Conservation (phyloP, 306 rosid genomes). For the Lathyrus sativus region DNA sequence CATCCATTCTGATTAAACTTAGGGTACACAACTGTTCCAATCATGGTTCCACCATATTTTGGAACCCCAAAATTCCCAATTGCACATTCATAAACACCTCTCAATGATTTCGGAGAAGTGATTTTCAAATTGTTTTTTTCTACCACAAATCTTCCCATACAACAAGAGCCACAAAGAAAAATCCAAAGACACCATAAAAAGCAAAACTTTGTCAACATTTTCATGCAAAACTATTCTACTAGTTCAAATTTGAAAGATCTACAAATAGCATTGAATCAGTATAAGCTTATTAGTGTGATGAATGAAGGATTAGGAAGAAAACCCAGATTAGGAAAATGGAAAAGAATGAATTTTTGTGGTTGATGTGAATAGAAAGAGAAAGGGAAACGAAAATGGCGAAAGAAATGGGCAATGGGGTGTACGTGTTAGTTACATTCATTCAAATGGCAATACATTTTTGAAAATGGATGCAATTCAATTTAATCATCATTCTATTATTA, state of each 20-base stretch:
- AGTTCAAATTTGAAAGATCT: slow-evolving; percentile 31
- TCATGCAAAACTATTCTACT: slow-evolving; percentile 13
- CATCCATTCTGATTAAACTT: slow-evolving; percentile 77
- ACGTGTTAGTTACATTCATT: slow-evolving; percentile 41
- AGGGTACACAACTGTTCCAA: slow-evolving; percentile 75
- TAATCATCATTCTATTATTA: not conserved
- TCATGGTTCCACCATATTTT: slow-evolving; percentile 88
- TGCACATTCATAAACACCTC: slow-evolving; percentile 82
- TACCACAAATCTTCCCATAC: slow-evolving; percentile 79
- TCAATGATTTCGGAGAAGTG: slow-evolving; percentile 65
- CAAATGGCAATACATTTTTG: slow-evolving; percentile 10
- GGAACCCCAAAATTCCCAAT: slow-evolving; percentile 98
- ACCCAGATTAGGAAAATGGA: slow-evolving; percentile 38
- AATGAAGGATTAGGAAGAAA: slow-evolving; percentile 13
- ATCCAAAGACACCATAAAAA: slow-evolving; percentile 54
- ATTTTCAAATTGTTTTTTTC: slow-evolving; percentile 92
- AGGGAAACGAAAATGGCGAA: slow-evolving; percentile 43
- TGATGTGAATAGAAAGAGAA: slow-evolving; percentile 28
- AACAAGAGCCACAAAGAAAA: slow-evolving; percentile 59
- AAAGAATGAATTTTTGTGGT: slow-evolving; percentile 28
- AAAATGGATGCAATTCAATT: not conserved
- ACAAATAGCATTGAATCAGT: slow-evolving; percentile 3
- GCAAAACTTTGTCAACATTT: slow-evolving; percentile 55
- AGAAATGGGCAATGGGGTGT: slow-evolving; percentile 47
- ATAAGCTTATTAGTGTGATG: slow-evolving; percentile 26